A percentile compares a stretch with the other conserved stretches of the same genome.
Evolutionary conservation across 2,329 filamentous ascomycete genomes (phyloP).

Genomic region (Aspergillus tubingensis): DNA sequence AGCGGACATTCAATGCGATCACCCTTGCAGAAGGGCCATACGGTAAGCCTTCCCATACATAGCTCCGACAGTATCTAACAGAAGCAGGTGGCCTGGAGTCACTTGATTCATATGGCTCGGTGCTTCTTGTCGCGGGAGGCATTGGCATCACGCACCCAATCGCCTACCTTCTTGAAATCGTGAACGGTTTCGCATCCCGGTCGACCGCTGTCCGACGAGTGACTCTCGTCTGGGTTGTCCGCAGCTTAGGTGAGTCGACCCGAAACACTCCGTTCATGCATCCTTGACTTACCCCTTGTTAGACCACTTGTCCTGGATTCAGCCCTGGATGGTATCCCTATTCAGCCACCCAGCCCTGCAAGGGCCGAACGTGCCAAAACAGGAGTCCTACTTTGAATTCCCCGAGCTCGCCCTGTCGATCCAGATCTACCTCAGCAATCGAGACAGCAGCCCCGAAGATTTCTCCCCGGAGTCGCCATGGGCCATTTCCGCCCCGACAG

Average conservation of each 20-base stretch:
- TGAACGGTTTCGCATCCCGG: conserved; percentile 26
- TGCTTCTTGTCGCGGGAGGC: conserved; percentile 39
- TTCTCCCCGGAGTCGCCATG: conserved; percentile 30
- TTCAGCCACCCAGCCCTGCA: conserved; percentile 31
- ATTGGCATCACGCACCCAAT: conserved; percentile 42
- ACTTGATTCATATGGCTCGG: conserved; percentile 34
- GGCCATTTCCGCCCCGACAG: conserved; percentile 27
- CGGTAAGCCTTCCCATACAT: conserved; percentile 23
- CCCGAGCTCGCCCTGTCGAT: conserved; percentile 31
- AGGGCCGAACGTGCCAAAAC: conserved; percentile 22
- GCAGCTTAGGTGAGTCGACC: conserved; percentile 30
- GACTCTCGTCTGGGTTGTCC: conserved; percentile 35
- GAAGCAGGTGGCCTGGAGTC: conserved; percentile 32
- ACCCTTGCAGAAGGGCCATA: conserved; percentile 40
- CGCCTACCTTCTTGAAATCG: conserved; percentile 36
- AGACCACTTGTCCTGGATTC: conserved; percentile 40
- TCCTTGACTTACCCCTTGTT: conserved; percentile 1
- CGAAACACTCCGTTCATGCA: background rate
- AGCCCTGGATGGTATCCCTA: conserved; percentile 37
- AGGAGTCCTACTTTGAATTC: conserved; percentile 28
- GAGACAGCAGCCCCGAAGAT: conserved; percentile 28
- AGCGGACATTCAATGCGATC: conserved; percentile 27
- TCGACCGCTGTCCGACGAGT: conserved; percentile 32
- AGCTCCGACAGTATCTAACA: background rate
- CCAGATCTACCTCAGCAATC: conserved; percentile 30